Base-by-base conservation (phyloP, 148 eudicot genomes). In the Pharnaceum exiguum region DNA sequence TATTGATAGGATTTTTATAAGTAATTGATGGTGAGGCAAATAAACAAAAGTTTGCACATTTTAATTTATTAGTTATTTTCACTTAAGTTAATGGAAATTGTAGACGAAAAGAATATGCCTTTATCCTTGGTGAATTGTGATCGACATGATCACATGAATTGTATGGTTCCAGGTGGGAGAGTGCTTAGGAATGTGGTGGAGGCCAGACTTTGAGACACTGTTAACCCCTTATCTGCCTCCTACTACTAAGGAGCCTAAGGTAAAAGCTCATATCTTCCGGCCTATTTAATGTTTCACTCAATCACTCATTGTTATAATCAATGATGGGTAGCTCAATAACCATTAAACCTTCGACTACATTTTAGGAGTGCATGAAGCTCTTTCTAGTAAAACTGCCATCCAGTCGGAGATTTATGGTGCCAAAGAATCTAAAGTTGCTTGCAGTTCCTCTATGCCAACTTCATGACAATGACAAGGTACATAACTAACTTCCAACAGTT, bases 101-200 rank as follows among this genome's bases (percentile, higher is more conserved):
- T 45, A 55, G 36, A 7, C 38, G 38, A 35, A 35, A 35, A 35
- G 7, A 35, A 7, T 35, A 35, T 35, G 38, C 7, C 12, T 35
- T 35, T 12, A 35, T 35, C 7, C 38, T 35, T 35, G 7, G 7
- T 35, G 12, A 44, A 47, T 59, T n/a, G n/a, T n/a, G n/a, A n/a
- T n/a, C n/a, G n/a, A n/a, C n/a, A n/a, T n/a, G n/a, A n/a, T n/a
- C n/a, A n/a, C n/a, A n/a, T n/a, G n/a, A 51, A 48, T 19, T 55
- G 54, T 51, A 43, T 46, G 18, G 46, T 0, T 51, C 4, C 69
- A 86, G 95, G 82, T 83, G 31, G 82, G 86, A 27, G 89, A 86
- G 56, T 86, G 89, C 60, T 77, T 86, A 25, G 89, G 86, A 28
- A 83, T 70, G 64, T 86, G 89, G 95, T 83, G 95, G 95, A 78